Evolutionary conservation across 192 early-diverging fungal species (phyloP).

Genomic region (Umbelopsis vinacea): DNA sequence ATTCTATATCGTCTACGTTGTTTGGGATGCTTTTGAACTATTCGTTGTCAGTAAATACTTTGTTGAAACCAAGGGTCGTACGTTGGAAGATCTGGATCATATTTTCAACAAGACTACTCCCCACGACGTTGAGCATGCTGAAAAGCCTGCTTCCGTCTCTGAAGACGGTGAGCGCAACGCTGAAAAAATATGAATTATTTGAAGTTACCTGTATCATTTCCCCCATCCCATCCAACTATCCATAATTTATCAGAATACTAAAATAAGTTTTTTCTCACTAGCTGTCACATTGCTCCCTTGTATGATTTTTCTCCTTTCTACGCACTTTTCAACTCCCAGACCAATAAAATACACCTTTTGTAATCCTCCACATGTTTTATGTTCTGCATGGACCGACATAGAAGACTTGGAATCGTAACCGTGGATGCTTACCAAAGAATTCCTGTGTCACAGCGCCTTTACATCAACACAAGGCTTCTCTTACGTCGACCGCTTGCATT

Average conservation of each 20-base stretch:
- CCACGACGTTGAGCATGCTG: conserved; percentile 6
- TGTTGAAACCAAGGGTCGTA: conserved; percentile 74
- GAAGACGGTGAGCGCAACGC: neutral
- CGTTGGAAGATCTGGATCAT: conserved; percentile 84
- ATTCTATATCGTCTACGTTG: conserved; percentile 32
- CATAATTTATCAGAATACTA: too few relatives aligned
- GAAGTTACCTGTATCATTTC: neutral
- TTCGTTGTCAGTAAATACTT: conserved; percentile 34
- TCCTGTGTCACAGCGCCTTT: too few relatives aligned
- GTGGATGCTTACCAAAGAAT: too few relatives aligned
- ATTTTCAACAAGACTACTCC: conserved; percentile 52
- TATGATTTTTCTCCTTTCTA: neutral
- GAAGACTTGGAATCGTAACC: too few relatives aligned
- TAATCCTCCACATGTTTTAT: neutral
- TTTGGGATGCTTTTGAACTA: conserved; percentile 26
- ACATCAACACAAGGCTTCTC: too few relatives aligned
- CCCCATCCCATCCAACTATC: too few relatives aligned
- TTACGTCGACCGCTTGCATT: too few relatives aligned
- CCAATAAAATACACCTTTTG: neutral
- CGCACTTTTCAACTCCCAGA: neutral
- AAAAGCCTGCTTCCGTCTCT: neutral
- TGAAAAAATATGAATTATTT: neutral
- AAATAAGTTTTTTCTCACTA: neutral
- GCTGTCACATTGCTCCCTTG: neutral
- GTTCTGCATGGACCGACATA: too few relatives aligned